These are phyloP conservation scores for Fusarium sp. DNA, from an alignment of 2,329 filamentous ascomycete species.

Conservation along the genomic window DNA sequence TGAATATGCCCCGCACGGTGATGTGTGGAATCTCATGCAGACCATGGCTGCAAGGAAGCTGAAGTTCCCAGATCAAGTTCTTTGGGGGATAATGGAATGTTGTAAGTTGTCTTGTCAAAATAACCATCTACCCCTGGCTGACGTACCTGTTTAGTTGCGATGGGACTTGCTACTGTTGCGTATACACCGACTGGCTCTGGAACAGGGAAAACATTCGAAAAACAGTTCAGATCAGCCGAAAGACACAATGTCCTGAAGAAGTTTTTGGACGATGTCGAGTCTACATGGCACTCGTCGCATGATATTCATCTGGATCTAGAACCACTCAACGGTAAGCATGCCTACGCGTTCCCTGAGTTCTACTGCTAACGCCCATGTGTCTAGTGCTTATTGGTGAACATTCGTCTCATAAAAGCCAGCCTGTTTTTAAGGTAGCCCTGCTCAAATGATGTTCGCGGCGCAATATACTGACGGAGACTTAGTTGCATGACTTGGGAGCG, in stretches of 20 bases:
- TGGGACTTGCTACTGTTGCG: conserved; percentile 47
- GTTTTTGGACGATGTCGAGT: conserved; percentile 18
- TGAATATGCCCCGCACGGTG: conserved; percentile 47
- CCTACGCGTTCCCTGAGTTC: neutral
- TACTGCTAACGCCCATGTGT: conserved; percentile 9
- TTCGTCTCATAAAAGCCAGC: conserved; percentile 30
- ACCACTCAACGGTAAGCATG: conserved; percentile 46
- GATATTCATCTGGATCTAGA: conserved; percentile 51
- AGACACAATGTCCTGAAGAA: neutral
- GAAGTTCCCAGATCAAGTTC: conserved; percentile 34
- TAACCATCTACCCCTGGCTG: neutral
- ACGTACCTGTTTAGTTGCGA: conserved; percentile 42
- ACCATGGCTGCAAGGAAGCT: neutral
- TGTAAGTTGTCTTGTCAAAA: conserved; percentile 35
- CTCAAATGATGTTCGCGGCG: neutral
- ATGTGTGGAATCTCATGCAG: conserved; percentile 37
- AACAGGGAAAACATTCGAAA: conserved; percentile 28
- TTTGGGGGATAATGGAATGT: conserved; percentile 51
- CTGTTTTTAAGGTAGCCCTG: conserved; percentile 46
- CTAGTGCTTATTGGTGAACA: conserved; percentile 42
- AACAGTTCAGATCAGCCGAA: conserved; percentile 16
- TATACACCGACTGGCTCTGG: conserved; percentile 36
- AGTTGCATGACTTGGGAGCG: conserved; percentile 49
- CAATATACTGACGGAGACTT: conserved; percentile 10
- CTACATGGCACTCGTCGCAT: conserved; percentile 27